Base-by-base conservation (phyloP, 208 protist species). In the Leishmania amazonensis region DNA sequence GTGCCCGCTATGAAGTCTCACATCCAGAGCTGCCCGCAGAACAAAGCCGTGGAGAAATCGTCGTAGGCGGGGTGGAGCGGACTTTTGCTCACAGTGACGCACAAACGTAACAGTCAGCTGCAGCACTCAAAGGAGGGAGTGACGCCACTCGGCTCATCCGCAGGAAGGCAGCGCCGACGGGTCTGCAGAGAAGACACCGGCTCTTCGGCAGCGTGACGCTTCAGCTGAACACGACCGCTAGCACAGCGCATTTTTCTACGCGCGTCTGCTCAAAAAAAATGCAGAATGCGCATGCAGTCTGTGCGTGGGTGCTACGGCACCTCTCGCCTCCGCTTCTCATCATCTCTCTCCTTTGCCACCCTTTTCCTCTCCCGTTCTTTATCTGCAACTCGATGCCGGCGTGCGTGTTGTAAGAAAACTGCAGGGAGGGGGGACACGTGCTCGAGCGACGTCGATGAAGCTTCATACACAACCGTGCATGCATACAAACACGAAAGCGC, bases 1-100 rank as follows among this genome's bases (percentile, higher is more conserved):
- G 90, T 97, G 42, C 88, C 90, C 15, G 73, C 87, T 47, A 86
- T 96, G 81, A 92, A 93, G 80, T 71, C 81, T 17, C 95, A 97
- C 80, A 76, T 96, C 5, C 53, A 62, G n/a, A 77, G 60, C 28
- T 97, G 95, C 58, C 35, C 79, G 5, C 76, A 84, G 49, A 97
- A 91, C 79, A 77, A 90, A 58, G 89, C 88, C 19, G 1, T 89
- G 38, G 78, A 83, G 57, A 68, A 74, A 54, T 77, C 7, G 31
- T 24, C 71, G 24, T 57, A 51, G 71, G n/a, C 8, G 45, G 9
- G n/a, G 8, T 35, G 38, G 8, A 13, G 1, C 11, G 21, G 13
- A 7, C 17, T 42, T 47, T 51, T n/a, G 42, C n/a, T 38, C 45
- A 5, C 42, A 38, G 13, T 35, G 45, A 28, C 24, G 40, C 45